phyloP scores from a whole-genome alignment of 1,284 basidiomycete species.

The Prillingera fragicola region DNA sequence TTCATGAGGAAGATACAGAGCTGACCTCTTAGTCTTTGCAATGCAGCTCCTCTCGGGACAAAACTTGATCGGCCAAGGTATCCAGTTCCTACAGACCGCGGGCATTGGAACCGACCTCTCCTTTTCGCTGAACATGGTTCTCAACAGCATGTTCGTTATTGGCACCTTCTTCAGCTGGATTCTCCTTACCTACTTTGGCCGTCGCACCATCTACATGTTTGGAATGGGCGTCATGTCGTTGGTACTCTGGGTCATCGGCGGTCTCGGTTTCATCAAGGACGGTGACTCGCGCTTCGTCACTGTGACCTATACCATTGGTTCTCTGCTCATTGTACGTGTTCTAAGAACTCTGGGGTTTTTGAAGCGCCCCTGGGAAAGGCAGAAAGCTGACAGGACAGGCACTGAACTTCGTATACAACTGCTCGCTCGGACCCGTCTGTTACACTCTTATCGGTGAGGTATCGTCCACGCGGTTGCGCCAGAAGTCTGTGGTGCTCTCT shows the following conservation, averaged over 20 bases:
- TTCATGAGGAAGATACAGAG: too few species aligned
- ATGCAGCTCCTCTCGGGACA: slow-evolving; percentile 12
- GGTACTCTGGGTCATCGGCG: slow-evolving; percentile 15
- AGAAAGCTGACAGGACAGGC: too few species aligned
- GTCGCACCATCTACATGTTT: slow-evolving; percentile 18
- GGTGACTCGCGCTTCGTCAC: not conserved
- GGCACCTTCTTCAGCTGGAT: slow-evolving; percentile 10
- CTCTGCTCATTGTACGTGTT: slow-evolving; percentile 17
- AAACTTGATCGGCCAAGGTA: slow-evolving; percentile 19
- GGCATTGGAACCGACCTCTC: slow-evolving; percentile 42
- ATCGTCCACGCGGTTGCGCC: slow-evolving; percentile 38
- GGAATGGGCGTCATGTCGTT: slow-evolving; percentile 14
- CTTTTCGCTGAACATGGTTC: slow-evolving; percentile 43
- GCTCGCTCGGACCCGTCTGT: slow-evolving; percentile 26
- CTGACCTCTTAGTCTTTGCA: too few species aligned
- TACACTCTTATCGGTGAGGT: slow-evolving; percentile 32
- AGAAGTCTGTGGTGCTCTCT: slow-evolving; percentile 50
- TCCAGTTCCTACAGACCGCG: slow-evolving; percentile 45
- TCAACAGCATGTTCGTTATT: slow-evolving; percentile 10
- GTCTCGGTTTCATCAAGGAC: slow-evolving; percentile 9
- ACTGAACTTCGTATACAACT: too few species aligned
- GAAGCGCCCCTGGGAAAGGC: too few species aligned
- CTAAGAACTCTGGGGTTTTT: too few species aligned
- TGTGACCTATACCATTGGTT: slow-evolving; percentile 10
- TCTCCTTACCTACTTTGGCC: slow-evolving; percentile 4